Base-by-base conservation (phyloP, 2,329 filamentous ascomycete genomes). In the Rosellinia necatrix region DNA sequence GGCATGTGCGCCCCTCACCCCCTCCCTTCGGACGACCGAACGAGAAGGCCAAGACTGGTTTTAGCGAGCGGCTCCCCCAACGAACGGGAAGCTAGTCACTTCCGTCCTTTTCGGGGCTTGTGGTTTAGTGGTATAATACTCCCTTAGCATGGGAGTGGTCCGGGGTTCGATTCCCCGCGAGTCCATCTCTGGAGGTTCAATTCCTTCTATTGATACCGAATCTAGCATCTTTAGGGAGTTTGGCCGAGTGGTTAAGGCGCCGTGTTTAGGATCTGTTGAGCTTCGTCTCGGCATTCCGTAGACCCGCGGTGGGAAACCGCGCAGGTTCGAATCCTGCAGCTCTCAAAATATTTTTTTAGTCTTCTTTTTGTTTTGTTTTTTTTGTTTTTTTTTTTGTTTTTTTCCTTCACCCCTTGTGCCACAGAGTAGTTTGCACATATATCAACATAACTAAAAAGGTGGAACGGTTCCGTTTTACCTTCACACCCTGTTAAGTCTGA, bases 91-190 rank as follows among this genome's bases (percentile, higher is more conserved):
- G 29, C 10, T 29, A 7, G 41, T 29, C 6, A 21, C 25, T 37
- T 40, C 17, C 30, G n/a, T n/a, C 6, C 4, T 40, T 15, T 10
- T 34, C 9, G 10, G 61, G 61, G 61, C 61, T 63, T 63, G 61
- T 63, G 59, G 61, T 61, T 56, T 63, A 63, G 61, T 63, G 61
- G 61, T 63, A 63, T 63, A 58, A 61, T 63, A 59, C 58, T 63
- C 56, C 59, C 61, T 63, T 63, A 63, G 61, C 61, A 63, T 64
- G 62, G 60, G 55, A 62, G 62, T 55, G 62, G 62, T 64, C 62
- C 62, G 62, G 61, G 62, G 62, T 64, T 62, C 62, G 52, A 62
- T 64, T 64, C 62, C 62, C 62, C 62, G 61, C 61, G 62, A 62
- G 62, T 64, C 60, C 62, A 64, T 37, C 29, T 4, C 15, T 49